Evolutionary conservation across 2,329 filamentous ascomycete species (phyloP).

Genomic region (Cladosporium cucumerinum): DNA sequence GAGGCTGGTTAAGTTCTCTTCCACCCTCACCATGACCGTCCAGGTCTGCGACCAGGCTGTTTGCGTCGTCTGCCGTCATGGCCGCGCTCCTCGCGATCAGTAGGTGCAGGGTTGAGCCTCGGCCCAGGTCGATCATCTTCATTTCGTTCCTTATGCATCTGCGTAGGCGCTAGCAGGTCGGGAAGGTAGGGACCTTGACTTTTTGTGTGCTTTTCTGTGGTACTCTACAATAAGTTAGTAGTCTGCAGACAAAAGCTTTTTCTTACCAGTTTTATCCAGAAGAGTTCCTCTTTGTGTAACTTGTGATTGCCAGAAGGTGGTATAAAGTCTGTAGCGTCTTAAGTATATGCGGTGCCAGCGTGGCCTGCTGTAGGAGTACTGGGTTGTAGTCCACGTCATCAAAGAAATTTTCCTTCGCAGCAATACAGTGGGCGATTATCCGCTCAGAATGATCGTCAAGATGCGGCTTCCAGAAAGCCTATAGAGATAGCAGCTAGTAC

Average conservation of each 20-base stretch:
- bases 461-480: no score
- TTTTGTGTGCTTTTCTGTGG: not conserved
- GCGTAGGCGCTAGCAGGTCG: not conserved
- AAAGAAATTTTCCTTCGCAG: no score
- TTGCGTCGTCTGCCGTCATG: not conserved
- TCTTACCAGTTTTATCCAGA: not conserved
- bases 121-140: not conserved
- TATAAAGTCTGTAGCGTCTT: no score
- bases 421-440: no score
- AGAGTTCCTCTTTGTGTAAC: not conserved
- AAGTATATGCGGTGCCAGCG: no score
- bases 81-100: not conserved
- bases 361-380: no score
- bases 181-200: not conserved
- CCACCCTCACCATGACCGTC: not conserved
- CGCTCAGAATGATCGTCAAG: no score
- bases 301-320: no score
- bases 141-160: not conserved
- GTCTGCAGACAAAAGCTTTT: not conserved
- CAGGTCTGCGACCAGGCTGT: not conserved
- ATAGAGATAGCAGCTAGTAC: no score
- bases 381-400: no score
- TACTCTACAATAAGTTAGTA: not conserved
- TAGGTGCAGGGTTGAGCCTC: not conserved
- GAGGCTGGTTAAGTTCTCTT: not conserved